phyloP scores from a whole-genome alignment of 352 stramenopile genomes.

The Phytophthora litchii region DNA sequence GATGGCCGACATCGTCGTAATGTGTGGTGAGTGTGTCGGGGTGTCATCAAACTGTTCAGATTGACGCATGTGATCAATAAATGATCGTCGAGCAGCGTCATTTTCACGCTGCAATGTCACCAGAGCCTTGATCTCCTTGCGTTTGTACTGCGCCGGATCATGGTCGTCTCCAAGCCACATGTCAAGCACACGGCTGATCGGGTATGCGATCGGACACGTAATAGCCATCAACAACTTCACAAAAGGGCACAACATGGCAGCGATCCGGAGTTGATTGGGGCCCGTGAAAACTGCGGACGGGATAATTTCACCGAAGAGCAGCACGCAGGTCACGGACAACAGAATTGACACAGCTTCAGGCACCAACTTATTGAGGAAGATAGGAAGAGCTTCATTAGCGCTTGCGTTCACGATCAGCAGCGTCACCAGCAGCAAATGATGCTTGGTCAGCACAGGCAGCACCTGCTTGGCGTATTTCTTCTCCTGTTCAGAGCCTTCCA shows the following conservation, averaged over 20 bases:
- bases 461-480: conserved; percentile 79
- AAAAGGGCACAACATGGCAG: conserved; percentile 76
- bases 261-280: conserved; percentile 92
- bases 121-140: conserved; percentile 89
- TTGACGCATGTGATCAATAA: too few species aligned
- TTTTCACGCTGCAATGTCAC: conserved; percentile 80
- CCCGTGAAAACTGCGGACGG: conserved; percentile 95
- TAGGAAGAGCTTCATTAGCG: conserved; percentile 93
- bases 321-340: conserved; percentile 93
- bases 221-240: conserved; percentile 91
- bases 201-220: conserved; percentile 89
- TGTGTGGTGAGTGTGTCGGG: conserved; percentile 9
- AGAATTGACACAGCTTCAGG: conserved; percentile 89
- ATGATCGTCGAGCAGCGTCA: conserved; percentile 14
- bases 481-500: conserved; percentile 73
- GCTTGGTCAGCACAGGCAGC: conserved; percentile 87
- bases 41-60: too few species aligned
- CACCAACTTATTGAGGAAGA: conserved; percentile 93
- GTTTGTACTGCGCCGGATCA: conserved; percentile 84
- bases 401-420: conserved; percentile 94
- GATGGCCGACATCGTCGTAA: conserved; percentile 3
- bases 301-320: conserved; percentile 97
- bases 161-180: conserved; percentile 82
- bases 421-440: conserved; percentile 95
- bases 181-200: conserved; percentile 92